These are phyloP conservation scores for Protomyces inundatus DNA, from an alignment of 1,139 yeast species.

Conservation along the genomic window DNA sequence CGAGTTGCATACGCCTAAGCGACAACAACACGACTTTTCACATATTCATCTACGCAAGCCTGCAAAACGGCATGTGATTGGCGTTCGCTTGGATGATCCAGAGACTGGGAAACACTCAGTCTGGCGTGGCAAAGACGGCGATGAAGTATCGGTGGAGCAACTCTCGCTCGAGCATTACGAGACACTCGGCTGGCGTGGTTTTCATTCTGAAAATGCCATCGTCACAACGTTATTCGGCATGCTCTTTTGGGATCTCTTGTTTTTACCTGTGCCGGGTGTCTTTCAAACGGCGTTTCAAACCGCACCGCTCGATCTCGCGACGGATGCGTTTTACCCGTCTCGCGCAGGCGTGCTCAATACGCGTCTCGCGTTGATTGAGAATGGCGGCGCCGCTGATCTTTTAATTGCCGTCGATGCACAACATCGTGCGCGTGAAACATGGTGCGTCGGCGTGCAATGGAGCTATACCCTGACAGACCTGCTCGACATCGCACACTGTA, in stretches of 20 bases:
- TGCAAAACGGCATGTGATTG: slow-evolving; percentile 24
- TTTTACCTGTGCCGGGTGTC: slow-evolving; percentile 33
- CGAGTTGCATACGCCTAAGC: slow-evolving; percentile 28
- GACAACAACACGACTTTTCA: slow-evolving; percentile 30
- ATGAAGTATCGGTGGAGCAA: slow-evolving; percentile 38
- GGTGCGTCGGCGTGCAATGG: slow-evolving; percentile 40
- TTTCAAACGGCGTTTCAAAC: slow-evolving; percentile 40
- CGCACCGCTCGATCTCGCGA: slow-evolving; percentile 38
- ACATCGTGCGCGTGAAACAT: slow-evolving; percentile 31
- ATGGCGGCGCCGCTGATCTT: slow-evolving; percentile 25
- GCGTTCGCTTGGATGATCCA: slow-evolving; percentile 26
- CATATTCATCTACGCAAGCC: slow-evolving; percentile 29
- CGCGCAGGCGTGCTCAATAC: slow-evolving; percentile 30
- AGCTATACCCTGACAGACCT: slow-evolving; percentile 35
- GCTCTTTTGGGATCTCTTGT: slow-evolving; percentile 38
- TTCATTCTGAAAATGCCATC: slow-evolving; percentile 40
- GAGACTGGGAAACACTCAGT: slow-evolving; percentile 28
- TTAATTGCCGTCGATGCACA: slow-evolving; percentile 26
- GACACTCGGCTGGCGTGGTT: slow-evolving; percentile 38
- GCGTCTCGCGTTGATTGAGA: slow-evolving; percentile 30
- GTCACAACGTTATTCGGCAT: slow-evolving; percentile 37
- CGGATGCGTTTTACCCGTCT: slow-evolving; percentile 32
- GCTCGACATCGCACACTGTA: slow-evolving; percentile 35
- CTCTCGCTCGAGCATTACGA: slow-evolving; percentile 38
- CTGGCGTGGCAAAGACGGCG: slow-evolving; percentile 27